These are phyloP conservation scores for Verbascum thapsus DNA, from an alignment of 257 asterid genomes.

Conservation along the genomic window DNA sequence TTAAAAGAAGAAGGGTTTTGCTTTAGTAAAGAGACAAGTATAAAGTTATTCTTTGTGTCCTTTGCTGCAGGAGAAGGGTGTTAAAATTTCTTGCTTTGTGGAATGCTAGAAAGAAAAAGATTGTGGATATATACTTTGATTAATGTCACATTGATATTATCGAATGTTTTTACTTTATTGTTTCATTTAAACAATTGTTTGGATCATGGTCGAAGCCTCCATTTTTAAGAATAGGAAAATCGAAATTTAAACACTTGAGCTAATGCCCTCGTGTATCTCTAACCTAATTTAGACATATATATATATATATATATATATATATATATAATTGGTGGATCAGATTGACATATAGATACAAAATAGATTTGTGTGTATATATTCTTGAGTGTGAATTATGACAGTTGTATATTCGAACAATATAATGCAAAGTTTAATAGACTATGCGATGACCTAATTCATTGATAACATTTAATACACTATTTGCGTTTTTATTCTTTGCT, in stretches of 20 bases:
- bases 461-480: too few relatives aligned
- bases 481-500: conserved; percentile 37
- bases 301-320: too few relatives aligned
- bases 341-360: too few relatives aligned
- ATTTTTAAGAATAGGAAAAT: too few relatives aligned
- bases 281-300: too few relatives aligned
- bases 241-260: too few relatives aligned
- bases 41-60: conserved; percentile 55
- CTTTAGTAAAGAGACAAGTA: conserved; percentile 51
- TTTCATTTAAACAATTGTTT: background rate
- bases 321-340: too few relatives aligned
- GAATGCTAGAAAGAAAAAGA: conserved; percentile 3
- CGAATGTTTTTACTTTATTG: background rate
- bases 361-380: too few relatives aligned
- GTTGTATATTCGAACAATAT: conserved; percentile 20
- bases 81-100: conserved; percentile 19
- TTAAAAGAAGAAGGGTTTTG: conserved; percentile 35
- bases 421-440: background rate
- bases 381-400: background rate
- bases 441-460: conserved; percentile 4
- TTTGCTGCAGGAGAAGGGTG: conserved; percentile 28
- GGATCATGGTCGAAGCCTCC: too few relatives aligned
- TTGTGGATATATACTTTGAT: background rate
- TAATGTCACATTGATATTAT: conserved; percentile 16
- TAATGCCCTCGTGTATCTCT: too few relatives aligned